Percentiles rank a stretch among this genome's conserved stretches.
These are phyloP conservation scores for Osmozyma mogii DNA, from an alignment of 805 yeast species.

Conservation along the genomic window DNA sequence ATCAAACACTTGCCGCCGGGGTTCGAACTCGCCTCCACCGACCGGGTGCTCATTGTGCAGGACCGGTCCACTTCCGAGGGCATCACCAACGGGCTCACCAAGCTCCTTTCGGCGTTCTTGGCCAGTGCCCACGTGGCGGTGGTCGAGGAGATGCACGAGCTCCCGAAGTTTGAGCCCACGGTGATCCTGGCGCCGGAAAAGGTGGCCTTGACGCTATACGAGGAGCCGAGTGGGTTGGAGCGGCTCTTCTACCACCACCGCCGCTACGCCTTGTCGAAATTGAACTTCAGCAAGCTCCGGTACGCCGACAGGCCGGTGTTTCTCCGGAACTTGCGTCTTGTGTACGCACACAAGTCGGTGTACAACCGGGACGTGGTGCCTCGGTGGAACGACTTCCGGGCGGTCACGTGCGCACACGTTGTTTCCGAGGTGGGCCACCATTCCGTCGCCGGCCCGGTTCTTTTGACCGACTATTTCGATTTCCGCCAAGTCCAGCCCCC, in stretches of 20 bases:
- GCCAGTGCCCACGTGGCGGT: conserved; percentile 20
- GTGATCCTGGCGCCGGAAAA: conserved; percentile 2
- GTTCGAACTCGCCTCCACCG: conserved; percentile 25
- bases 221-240: conserved; percentile 9
- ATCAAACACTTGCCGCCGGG: conserved; percentile 38
- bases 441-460: conserved; percentile 48
- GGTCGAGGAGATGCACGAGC: conserved; percentile 8
- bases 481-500: conserved; percentile 40
- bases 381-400: conserved; percentile 35
- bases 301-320: conserved; percentile 4
- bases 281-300: conserved; percentile 37
- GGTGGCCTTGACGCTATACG: conserved; percentile 14
- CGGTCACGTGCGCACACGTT: conserved; percentile 41
- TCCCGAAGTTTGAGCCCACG: conserved; percentile 9
- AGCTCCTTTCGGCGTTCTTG: conserved; percentile 33
- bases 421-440: conserved; percentile 41
- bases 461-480: conserved; percentile 55
- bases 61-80: conserved; percentile 14
- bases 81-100: conserved; percentile 24
- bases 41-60: conserved; percentile 16
- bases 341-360: conserved; percentile 31
- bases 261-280: conserved; percentile 38
- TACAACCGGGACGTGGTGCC: too few species aligned
- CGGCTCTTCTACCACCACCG: conserved; percentile 26
- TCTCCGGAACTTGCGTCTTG: conserved; percentile 27